These are phyloP conservation scores for Climacium dendroides DNA, from an alignment of 225 moss, liverwort and hornwort genomes.

Conservation along the genomic window DNA sequence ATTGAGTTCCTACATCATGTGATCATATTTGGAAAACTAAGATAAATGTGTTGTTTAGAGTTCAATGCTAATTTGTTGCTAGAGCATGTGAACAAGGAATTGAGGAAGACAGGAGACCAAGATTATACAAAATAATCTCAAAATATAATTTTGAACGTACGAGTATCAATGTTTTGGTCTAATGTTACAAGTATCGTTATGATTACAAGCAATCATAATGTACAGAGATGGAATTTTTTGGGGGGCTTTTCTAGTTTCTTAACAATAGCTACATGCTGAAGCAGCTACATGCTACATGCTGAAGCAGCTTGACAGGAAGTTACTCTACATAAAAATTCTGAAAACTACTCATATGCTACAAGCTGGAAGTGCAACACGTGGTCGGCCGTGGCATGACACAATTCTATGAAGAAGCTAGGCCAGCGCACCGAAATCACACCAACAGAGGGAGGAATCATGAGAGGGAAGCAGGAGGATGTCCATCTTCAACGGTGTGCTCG, in stretches of 20 bases:
- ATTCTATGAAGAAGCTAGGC: not conserved
- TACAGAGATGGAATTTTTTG: not conserved
- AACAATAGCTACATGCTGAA: not conserved
- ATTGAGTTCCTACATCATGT: not conserved
- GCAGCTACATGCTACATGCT: not conserved
- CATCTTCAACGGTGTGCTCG: conserved; percentile 39
- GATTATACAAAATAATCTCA: not conserved
- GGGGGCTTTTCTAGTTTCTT: not conserved
- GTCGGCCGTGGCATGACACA: not conserved
- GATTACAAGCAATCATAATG: not conserved
- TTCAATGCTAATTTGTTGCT: not conserved
- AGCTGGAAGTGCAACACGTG: not conserved
- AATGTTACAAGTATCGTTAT: not conserved
- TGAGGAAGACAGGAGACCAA: not conserved
- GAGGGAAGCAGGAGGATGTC: conserved; percentile 3
- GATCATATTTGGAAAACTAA: not conserved
- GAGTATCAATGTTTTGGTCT: not conserved
- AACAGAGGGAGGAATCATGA: not conserved
- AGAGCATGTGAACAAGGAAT: not conserved
- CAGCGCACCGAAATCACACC: conserved; percentile 6
- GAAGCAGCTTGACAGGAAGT: not conserved
- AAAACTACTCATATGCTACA: not conserved
- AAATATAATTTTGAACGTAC: not conserved
- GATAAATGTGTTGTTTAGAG: not conserved
- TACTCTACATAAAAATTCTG: not conserved